Conservation (phyloP, 1,284 basidiomycete species). For the Puccinia novopanici region DNA sequence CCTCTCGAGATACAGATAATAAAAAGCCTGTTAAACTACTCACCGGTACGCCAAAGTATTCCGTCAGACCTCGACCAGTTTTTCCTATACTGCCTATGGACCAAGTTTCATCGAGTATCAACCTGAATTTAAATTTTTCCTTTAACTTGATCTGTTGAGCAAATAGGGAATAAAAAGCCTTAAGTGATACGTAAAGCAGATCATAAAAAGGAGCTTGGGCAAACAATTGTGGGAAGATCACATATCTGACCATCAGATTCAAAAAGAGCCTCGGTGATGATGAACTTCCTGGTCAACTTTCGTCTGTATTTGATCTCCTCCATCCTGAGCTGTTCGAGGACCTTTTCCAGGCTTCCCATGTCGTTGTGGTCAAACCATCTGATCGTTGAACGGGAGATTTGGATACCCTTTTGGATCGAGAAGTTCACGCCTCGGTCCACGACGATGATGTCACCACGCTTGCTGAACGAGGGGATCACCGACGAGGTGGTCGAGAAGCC, state of each 20-base stretch:
- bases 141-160: constrained; percentile 79
- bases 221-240: constrained; percentile 83
- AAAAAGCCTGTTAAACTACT: constrained; percentile 55
- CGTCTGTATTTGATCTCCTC: constrained; percentile 79
- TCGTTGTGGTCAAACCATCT: constrained; percentile 97
- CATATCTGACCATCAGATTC: constrained; percentile 89
- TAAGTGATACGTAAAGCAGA: neutral
- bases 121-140: constrained; percentile 89
- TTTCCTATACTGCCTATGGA: constrained; percentile 90
- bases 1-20: constrained; percentile 56
- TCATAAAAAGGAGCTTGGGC: constrained; percentile 55
- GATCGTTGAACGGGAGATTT: constrained; percentile 88
- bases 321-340: constrained; percentile 78
- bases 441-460: constrained; percentile 97
- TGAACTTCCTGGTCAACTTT: constrained; percentile 86
- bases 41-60: constrained; percentile 86
- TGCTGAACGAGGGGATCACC: constrained; percentile 95
- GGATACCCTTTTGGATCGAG: constrained; percentile 94
- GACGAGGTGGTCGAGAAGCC: constrained; percentile 88
- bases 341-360: constrained; percentile 82
- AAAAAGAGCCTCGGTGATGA: constrained; percentile 95
- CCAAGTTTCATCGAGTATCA: constrained; percentile 90
- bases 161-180: neutral
- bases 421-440: constrained; percentile 92
- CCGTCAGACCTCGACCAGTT: constrained; percentile 90